Conservation (phyloP, 208 protist genomes). For the Crithidia bombi region DNA sequence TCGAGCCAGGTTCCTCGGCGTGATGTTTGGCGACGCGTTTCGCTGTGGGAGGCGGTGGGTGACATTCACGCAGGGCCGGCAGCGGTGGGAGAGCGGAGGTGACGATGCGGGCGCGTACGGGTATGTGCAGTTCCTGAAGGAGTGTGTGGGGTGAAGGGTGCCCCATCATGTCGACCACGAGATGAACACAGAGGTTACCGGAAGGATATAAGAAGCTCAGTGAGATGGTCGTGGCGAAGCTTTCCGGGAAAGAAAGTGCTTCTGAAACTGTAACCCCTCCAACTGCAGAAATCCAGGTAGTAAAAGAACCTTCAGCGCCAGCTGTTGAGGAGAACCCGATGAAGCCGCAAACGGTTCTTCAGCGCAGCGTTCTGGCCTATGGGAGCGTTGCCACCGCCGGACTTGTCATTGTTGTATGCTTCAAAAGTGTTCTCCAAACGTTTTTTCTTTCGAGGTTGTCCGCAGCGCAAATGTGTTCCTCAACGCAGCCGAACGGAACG, state of each 20-base stretch:
- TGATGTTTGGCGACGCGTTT: constrained; percentile 70
- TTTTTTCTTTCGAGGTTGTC: constrained; percentile 18
- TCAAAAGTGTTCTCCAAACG: constrained; percentile 32
- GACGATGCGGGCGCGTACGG: constrained; percentile 48
- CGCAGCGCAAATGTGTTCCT: constrained; percentile 1
- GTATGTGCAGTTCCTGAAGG: constrained; percentile 57
- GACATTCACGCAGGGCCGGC: constrained; percentile 48
- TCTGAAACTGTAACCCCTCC: neutral
- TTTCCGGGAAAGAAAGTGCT: constrained; percentile 14
- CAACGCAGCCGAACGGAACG: neutral
- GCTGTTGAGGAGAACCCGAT: constrained; percentile 1
- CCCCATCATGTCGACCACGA: constrained; percentile 49
- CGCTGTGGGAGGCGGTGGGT: constrained; percentile 55
- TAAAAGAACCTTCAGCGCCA: neutral
- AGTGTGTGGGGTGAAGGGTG: constrained; percentile 52
- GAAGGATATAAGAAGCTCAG: constrained; percentile 52
- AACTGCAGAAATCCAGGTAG: neutral
- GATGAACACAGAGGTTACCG: constrained; percentile 50
- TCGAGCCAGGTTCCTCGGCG: constrained; percentile 61
- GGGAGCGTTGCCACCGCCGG: constrained; percentile 20
- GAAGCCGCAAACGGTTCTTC: constrained; percentile 32
- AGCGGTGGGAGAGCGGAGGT: constrained; percentile 38
- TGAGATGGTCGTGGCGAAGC: constrained; percentile 39
- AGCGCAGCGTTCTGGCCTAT: constrained; percentile 33
- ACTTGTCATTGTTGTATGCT: constrained; percentile 32